Conservation (phyloP, 371 early-diverging fungal species). For the Dinochytrium kinnereticum region DNA sequence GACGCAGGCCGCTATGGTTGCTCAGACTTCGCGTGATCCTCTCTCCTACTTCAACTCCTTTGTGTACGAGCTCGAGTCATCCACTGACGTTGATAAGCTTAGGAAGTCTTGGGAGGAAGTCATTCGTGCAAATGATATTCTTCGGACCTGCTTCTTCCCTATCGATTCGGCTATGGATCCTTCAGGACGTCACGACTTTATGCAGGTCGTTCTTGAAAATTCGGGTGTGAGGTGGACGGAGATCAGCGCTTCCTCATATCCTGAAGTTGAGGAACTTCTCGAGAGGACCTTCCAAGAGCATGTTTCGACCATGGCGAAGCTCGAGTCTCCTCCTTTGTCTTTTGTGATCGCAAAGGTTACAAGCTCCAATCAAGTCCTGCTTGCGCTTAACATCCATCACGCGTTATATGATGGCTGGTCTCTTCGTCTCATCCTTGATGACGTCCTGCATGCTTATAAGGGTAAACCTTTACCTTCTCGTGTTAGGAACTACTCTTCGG, state of each 20-base stretch:
- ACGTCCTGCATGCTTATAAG: background rate
- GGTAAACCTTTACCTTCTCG: background rate
- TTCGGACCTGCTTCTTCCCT: background rate
- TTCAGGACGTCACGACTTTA: background rate
- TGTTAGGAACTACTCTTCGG: background rate
- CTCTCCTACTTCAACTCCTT: background rate
- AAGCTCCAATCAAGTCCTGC: background rate
- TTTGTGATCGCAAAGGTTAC: background rate
- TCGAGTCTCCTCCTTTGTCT: background rate
- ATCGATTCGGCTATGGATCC: background rate
- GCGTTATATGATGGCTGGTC: constrained; percentile 47
- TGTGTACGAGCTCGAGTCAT: background rate
- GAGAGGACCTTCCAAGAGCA: background rate
- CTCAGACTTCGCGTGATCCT: background rate
- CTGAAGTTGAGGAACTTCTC: background rate
- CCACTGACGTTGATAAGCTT: background rate
- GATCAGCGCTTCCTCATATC: background rate
- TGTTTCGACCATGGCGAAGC: background rate
- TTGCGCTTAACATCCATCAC: constrained; percentile 44
- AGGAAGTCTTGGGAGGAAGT: background rate
- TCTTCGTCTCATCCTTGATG: constrained; percentile 19
- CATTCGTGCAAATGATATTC: background rate
- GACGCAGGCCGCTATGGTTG: constrained; percentile 2
- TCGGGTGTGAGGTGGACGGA: background rate
- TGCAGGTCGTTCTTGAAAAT: background rate